Evolutionary conservation across 2,329 filamentous ascomycete genomes (phyloP), one percentile per base, ranked within the genome.

Genomic region (Fusarium nurragi): DNA sequence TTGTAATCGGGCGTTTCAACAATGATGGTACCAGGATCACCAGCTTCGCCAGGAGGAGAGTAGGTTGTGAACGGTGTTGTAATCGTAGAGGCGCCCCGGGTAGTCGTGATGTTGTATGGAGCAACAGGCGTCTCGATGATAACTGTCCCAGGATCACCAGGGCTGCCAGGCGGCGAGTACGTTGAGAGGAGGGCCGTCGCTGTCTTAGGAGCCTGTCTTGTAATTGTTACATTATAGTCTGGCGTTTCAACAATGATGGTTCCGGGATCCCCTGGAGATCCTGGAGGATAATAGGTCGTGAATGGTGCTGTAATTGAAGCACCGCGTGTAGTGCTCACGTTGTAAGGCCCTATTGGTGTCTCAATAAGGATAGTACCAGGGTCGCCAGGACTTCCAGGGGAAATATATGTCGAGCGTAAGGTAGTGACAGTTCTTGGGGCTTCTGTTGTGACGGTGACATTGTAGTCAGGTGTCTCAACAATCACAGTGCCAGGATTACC

Each of bases 321-420:
- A 19, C 58, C 49, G 4, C 49, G 44, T 19, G 56, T 62, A 12
- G 50, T 56, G 4, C 56, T 62, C 8, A 63, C 51, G 6, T 63
- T 63, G 21, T 57, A 62, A 26, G 57, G 44, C 3, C 39, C 49
- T 9, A 54, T 16, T 11, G 60, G 58, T 9, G 52, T 62, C 45
- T 64, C 60, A 5, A 64, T 23, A 10, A 64, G 30, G 6, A 64
- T 37, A 23, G 60, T 64, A 7, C 60, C 60, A 11, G 60, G 60
- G 6, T 64, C 60, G 3, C 60, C 60, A 21, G 26, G 13, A 13
- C 18, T 41, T 11, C 41, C 57, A 8, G 57, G 57, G 4, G 57
- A 32, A 3, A 36, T 14, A 13, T 60, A 60, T 4, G 53, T 39
- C 3, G 54, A 53, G n/a, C 34, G 37, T 12, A 50, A 19, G 4